Conservation (phyloP, 192 early-diverging fungal species). For the Dissophora globulifera region DNA sequence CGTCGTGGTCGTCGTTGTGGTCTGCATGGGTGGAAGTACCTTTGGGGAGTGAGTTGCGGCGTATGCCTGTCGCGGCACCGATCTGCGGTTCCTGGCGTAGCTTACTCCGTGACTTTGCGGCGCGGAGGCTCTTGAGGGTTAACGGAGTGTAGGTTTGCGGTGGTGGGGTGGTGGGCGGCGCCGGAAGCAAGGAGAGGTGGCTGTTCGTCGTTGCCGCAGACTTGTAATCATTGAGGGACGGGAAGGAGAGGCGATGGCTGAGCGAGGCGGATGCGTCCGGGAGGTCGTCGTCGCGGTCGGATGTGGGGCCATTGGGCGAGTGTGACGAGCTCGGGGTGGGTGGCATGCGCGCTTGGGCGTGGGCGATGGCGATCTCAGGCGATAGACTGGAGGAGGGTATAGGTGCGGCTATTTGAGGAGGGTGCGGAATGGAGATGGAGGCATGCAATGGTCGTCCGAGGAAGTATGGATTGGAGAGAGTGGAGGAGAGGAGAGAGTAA, state of each 20-base stretch:
- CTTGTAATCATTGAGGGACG: slow-evolving; percentile 31
- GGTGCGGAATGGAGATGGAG: not conserved
- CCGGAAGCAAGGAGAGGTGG: not conserved
- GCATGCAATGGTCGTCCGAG: too few species aligned
- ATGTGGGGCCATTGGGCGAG: not conserved
- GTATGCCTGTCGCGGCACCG: slow-evolving; percentile 21
- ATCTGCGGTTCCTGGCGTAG: slow-evolving; percentile 42
- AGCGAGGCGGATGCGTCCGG: not conserved
- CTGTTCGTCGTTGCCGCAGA: not conserved
- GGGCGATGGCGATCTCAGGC: not conserved
- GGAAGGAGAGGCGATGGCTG: slow-evolving; percentile 19
- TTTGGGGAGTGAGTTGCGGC: slow-evolving; percentile 28
- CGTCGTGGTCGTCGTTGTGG: too few species aligned
- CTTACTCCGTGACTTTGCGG: slow-evolving; percentile 38
- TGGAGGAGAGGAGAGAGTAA: not conserved
- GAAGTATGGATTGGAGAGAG: not conserved
- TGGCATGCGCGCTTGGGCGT: slow-evolving; percentile 8
- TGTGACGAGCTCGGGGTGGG: slow-evolving; percentile 4
- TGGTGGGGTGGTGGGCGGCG: too few species aligned
- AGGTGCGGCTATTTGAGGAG: not conserved
- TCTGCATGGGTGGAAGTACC: too few species aligned
- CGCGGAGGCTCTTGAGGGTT: slow-evolving; percentile 30
- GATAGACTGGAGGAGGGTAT: not conserved
- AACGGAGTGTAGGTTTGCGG: slow-evolving; percentile 29
- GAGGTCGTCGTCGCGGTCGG: slow-evolving; percentile 2